These are phyloP conservation scores for Moricandia moricandioides DNA, from an alignment of 345 rosid species.

Conservation along the genomic window DNA sequence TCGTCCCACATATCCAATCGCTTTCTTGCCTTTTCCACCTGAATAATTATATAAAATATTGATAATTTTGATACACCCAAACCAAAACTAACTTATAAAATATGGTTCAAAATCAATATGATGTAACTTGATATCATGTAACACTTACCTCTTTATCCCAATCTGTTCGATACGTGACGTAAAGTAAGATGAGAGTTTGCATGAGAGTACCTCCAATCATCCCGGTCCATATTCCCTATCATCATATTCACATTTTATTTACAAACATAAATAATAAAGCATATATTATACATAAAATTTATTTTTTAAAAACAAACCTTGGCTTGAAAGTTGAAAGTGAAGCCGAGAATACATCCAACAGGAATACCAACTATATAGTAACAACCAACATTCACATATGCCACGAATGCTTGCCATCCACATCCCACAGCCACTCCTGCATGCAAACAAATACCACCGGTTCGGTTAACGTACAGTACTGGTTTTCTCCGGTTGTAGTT, in stretches of 20 bases:
- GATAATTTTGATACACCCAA: background rate
- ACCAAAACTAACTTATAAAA: background rate
- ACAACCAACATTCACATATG: slow-evolving; percentile 58
- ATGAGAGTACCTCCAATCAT: slow-evolving; percentile 64
- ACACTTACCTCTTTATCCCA: slow-evolving; percentile 54
- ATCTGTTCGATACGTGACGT: slow-evolving; percentile 48
- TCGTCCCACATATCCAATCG: slow-evolving; percentile 68
- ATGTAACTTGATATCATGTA: background rate
- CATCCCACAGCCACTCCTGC: slow-evolving; percentile 75
- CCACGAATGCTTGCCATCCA: slow-evolving; percentile 72
- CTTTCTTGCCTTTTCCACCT: slow-evolving; percentile 58
- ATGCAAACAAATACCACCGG: background rate
- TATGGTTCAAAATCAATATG: background rate
- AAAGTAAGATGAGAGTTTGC: slow-evolving; percentile 30
- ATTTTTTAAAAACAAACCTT: slow-evolving; percentile 37
- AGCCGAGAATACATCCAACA: slow-evolving; percentile 53
- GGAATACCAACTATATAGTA: slow-evolving; percentile 61
- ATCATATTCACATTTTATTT: background rate
- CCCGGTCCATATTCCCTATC: slow-evolving; percentile 60
- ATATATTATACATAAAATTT: background rate
- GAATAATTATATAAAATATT: background rate
- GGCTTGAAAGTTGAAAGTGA: slow-evolving; percentile 44
- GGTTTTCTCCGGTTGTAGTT: background rate
- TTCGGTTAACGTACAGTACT: background rate
- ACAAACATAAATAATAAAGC: background rate